Evolutionary conservation across 768 basidiomycete genomes (phyloP), one percentile per base, ranked within the genome.

Genomic region (Suillus bovinus): DNA sequence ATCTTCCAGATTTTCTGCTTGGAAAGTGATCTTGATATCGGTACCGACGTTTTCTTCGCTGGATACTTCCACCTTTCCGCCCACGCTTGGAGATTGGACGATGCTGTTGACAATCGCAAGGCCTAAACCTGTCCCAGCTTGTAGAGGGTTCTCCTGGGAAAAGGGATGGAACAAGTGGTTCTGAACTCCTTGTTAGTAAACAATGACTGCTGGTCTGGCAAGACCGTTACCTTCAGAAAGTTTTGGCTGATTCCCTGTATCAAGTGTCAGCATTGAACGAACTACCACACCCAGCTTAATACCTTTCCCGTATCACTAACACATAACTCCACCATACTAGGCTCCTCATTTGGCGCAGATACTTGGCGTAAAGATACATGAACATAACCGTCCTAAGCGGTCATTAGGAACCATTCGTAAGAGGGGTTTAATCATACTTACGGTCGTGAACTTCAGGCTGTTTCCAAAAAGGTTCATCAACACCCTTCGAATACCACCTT

Each of bases 91-190:
- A 3, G 93, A 93, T 17, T 85, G 86, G 41, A 96, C 85, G 65
- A 97, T 97, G 67, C 90, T 93, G 78, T 91, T 94, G 71, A 97
- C 96, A 66, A 98, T 97, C 36, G 96, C 95, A 27, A 97, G 86
- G 11, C 96, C 96, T 9, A 98, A 84, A 6, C 95, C 96, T 2
- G 95, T 97, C 2, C 95, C 95, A 1, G 93, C 88, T 69, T 96
- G 94, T 6, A 96, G 74, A 1, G 95, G 94, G 67, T 96, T 96
- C 75, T 97, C 96, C 78, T 98, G 96, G 1, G 94, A 94, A 77
- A 98, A 98, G 0, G 96, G 96, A 68, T 96, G 96, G 79, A 97
- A 98, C 6, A 98, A 80, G 77, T 96, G 93, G 68, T 97, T 94
- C 90, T 91, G 66, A 36, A 11, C 39, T 13, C 50, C 11, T 39